phyloP scores from a whole-genome alignment of 495 filamentous ascomycete species.

The Annulohypoxylon bovei region DNA sequence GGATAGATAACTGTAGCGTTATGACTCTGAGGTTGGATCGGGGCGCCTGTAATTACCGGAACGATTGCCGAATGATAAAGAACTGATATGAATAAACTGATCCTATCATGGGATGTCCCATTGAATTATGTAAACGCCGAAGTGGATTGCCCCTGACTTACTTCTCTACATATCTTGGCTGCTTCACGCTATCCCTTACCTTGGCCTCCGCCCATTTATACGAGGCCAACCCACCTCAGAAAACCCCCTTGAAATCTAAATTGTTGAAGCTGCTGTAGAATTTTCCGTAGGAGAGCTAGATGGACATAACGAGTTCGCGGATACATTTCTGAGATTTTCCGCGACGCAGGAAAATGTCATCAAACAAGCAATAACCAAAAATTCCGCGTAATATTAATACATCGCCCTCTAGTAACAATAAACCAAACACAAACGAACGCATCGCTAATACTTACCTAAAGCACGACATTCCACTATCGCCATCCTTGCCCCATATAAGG shows the following conservation, averaged over 20 bases:
- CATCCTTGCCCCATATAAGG: too few species aligned
- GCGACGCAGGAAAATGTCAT: too few species aligned
- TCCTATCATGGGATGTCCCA: neutral
- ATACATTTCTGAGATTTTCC: too few species aligned
- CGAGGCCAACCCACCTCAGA: too few species aligned
- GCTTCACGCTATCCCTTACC: neutral
- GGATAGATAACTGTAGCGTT: neutral
- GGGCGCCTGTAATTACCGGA: neutral
- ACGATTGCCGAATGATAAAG: neutral
- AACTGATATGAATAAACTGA: neutral
- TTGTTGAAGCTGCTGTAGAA: neutral
- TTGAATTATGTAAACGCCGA: slow-evolving; percentile 5
- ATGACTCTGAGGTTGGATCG: neutral
- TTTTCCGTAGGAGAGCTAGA: neutral
- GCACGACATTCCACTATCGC: too few species aligned
- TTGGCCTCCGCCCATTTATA: too few species aligned
- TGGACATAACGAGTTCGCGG: too few species aligned
- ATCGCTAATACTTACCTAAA: too few species aligned
- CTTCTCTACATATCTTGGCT: neutral
- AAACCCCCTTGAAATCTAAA: neutral
- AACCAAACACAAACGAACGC: too few species aligned
- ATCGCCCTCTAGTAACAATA: too few species aligned
- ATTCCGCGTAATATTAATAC: too few species aligned
- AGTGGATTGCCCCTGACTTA: neutral
- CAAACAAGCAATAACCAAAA: too few species aligned